A percentile compares a stretch with the other conserved stretches of the same genome.
Conservation (phyloP, 2,329 filamentous ascomycete species). For the Plectosphaerella sp. region DNA sequence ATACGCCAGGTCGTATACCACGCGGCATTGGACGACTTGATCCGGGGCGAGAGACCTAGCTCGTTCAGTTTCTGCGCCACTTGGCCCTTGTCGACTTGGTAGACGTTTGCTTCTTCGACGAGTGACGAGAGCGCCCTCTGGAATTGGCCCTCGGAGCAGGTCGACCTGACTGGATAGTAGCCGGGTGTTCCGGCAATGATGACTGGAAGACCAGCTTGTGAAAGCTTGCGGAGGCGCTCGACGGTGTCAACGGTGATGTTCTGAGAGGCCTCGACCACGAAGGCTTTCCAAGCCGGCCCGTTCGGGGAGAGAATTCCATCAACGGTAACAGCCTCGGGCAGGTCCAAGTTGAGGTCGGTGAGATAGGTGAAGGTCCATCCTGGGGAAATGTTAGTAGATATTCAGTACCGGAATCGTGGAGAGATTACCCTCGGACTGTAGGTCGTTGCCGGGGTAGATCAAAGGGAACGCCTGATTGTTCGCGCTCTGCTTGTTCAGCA, state of each 20-base stretch:
- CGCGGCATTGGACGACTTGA: not conserved
- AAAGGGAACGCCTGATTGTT: not conserved
- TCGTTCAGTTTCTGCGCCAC: not conserved
- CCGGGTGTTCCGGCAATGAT: slow-evolving; percentile 22
- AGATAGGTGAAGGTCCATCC: slow-evolving; percentile 40
- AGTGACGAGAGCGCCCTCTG: not conserved
- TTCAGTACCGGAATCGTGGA: too few species aligned
- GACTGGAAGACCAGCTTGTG: slow-evolving; percentile 33
- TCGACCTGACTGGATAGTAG: not conserved
- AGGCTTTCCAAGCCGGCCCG: slow-evolving; percentile 33
- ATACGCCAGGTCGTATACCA: slow-evolving; percentile 6
- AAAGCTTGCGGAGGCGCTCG: slow-evolving; percentile 25
- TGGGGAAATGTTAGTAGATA: slow-evolving; percentile 2
- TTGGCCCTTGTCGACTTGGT: not conserved
- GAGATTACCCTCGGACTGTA: not conserved
- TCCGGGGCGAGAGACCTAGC: slow-evolving; percentile 1
- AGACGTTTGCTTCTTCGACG: not conserved
- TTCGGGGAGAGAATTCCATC: slow-evolving; percentile 30
- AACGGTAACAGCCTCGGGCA: slow-evolving; percentile 28
- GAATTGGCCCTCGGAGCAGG: not conserved
- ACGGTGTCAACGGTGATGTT: slow-evolving; percentile 29
- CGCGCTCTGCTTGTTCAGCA: slow-evolving; percentile 3
- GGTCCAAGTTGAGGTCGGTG: slow-evolving; percentile 35
- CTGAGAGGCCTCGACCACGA: slow-evolving; percentile 31
- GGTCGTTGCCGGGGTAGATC: not conserved